These are phyloP conservation scores for Sporobolomyces roseus DNA, from an alignment of 768 basidiomycete genomes.

Conservation along the genomic window DNA sequence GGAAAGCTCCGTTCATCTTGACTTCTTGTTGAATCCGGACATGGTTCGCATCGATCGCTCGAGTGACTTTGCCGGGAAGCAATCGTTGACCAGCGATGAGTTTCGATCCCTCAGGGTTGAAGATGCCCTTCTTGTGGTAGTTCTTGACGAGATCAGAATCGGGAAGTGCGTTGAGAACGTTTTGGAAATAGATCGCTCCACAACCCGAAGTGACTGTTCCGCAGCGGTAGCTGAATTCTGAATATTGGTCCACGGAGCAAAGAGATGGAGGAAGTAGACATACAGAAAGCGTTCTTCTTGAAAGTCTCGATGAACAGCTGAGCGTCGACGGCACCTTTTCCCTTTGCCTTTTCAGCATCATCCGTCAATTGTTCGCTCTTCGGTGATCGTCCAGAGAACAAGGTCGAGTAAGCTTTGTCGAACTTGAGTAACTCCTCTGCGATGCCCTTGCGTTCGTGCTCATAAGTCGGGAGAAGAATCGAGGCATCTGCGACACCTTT, in stretches of 20 bases:
- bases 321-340: conserved; percentile 43
- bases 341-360: conserved; percentile 36
- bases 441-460: conserved; percentile 43
- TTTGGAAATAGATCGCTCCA: conserved; percentile 44
- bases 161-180: conserved; percentile 43
- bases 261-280: background rate
- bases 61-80: conserved; percentile 43
- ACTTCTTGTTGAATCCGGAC: conserved; percentile 46
- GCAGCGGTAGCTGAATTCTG: too few relatives aligned
- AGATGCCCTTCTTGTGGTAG: conserved; percentile 39
- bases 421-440: conserved; percentile 45
- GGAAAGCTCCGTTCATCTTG: conserved; percentile 46
- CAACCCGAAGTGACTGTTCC: conserved; percentile 42
- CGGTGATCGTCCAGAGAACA: conserved; percentile 44
- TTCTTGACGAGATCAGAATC: conserved; percentile 42
- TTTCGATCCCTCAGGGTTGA: conserved; percentile 44
- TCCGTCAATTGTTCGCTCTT: conserved; percentile 40
- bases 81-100: conserved; percentile 42
- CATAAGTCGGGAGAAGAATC: conserved; percentile 44
- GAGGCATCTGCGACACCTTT: conserved; percentile 42
- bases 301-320: conserved; percentile 45
- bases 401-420: conserved; percentile 44
- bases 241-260: background rate
- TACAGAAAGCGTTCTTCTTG: conserved; percentile 45
- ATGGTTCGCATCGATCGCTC: conserved; percentile 45